Evolutionary conservation across 306 rosid genomes (phyloP).

Genomic region (Biancaea sappan): DNA sequence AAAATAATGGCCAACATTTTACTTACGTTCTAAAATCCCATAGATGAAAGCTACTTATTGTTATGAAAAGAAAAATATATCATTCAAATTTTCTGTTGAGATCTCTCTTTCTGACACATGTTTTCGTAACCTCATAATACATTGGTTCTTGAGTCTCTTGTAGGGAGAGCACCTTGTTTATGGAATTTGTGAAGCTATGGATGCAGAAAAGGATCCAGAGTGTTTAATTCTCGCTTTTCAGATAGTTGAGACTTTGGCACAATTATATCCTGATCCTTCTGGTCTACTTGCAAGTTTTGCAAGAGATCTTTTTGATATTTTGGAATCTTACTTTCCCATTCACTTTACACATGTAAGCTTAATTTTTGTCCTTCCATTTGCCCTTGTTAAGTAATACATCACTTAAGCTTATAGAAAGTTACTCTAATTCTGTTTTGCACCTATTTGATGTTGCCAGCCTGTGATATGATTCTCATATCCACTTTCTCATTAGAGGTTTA

Average conservation of each 20-base stretch:
- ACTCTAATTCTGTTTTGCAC: slow-evolving; percentile 17
- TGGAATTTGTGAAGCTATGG: slow-evolving; percentile 87
- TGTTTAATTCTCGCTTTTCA: slow-evolving; percentile 78
- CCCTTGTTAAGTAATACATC: slow-evolving; percentile 13
- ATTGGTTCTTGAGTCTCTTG: slow-evolving; percentile 39
- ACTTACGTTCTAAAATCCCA: slow-evolving; percentile 28
- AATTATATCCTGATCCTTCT: slow-evolving; percentile 70
- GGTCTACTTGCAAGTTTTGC: slow-evolving; percentile 69
- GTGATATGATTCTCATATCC: slow-evolving; percentile 17
- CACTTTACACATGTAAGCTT: slow-evolving; percentile 95
- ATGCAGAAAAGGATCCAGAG: slow-evolving; percentile 90
- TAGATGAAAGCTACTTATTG: slow-evolving; percentile 26
- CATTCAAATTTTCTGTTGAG: slow-evolving; percentile 9
- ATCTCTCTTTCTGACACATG: background rate
- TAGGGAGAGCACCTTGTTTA: slow-evolving; percentile 77
- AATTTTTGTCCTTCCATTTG: slow-evolving; percentile 23
- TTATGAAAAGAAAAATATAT: background rate
- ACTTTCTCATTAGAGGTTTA: slow-evolving; percentile 22
- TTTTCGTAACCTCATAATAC: slow-evolving; percentile 1
- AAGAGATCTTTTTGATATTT: slow-evolving; percentile 70
- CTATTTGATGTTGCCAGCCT: slow-evolving; percentile 13
- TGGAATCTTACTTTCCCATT: slow-evolving; percentile 90
- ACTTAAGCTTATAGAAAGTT: slow-evolving; percentile 17
- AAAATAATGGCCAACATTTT: background rate
- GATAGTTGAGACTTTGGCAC: slow-evolving; percentile 62